Base-by-base conservation (phyloP, 2,329 filamentous ascomycete species). In the Phyllosticta capitalensis region DNA sequence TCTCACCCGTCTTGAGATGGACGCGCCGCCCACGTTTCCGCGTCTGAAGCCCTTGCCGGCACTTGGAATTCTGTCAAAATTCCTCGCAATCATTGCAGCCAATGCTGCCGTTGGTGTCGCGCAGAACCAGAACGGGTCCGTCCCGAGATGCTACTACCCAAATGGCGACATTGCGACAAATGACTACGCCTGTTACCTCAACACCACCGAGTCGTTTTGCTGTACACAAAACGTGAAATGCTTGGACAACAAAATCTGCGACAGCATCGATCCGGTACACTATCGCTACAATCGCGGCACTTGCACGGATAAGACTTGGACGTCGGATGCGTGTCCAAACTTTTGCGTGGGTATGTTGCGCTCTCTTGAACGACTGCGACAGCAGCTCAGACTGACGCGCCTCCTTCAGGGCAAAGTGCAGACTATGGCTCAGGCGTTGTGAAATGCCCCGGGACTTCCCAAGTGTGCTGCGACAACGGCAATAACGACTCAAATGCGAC, bases 261-360 rank as follows among this genome's bases (percentile, higher is more conserved):
- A 50, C 12, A 33, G 48, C 12, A 26, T 54, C 9, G 20, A 28
- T 14, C 52, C 52, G 9, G 54, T 52, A 19, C 30, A 55, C n/a
- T 59, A 59, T 26, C 21, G 33, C 5, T 59, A 22, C 57, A 59
- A 59, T 19, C 57, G 52, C n/a, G 57, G 52, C 4, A 59, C 57
- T 22, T 59, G 57, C 12, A 59, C 52, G 3, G 57, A 55, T n/a
- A 59, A 59, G 57, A 59, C 57, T 3, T 59, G 52, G 57, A 50
- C 51, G 10, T 55, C 57, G 14, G 19, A 28, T 19, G 57, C 26
- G 52, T 59, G 57, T 33, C 57, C 57, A 4, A 54, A 54, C 9
- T 59, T 59, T 21, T 55, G 57, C 21, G 50, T 54, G 48, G 56
- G 56, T 58, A 48, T 9, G 24, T 26, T 26, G 24, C 24, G 24